Evolutionary conservation across 2,329 filamentous ascomycete genomes (phyloP), one percentile per base, ranked within the genome.

Genomic region (Sphaerulina vaccinii): DNA sequence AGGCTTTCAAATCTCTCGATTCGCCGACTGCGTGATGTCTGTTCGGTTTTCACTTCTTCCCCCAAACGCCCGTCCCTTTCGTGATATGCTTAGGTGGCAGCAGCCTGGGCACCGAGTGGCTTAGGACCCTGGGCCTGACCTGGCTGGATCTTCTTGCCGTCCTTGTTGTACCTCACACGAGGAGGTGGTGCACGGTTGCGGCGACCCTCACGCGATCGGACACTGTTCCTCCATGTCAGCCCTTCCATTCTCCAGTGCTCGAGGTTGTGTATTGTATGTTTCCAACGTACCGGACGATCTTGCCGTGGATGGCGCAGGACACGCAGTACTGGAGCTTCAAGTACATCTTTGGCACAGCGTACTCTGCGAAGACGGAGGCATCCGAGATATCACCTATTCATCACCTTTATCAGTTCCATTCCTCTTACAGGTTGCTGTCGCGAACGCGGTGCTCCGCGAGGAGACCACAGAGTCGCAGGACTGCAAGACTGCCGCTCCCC

Each of bases 301-400:
- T 99, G 85, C 93, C 93, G 85, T 99, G 93, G 68, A 99, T 99
- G 74, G 93, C 93, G 81, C 93, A 99, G 79, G 92, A 97, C 75
- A 99, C 93, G 79, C 93, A 99, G 90, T 99, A 99, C 84, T 99
- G 93, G 77, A 99, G 87, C 88, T 99, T 99, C 81, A 99, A 84
- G 89, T 99, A 99, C 95, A 99, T 99, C 89, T 99, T 99, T 80
- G 93, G 93, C 73, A 99, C 92, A 69, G 90, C 91, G 85, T 99
- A 99, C 83, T 99, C 93, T 72, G 88, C 78, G 81, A 97, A 99
- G 79, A 99, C 93, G 73, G 93, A 97, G 73, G 95, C 93, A 77
- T 99, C 93, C 67, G 91, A 96, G 82, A 99, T 99, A 90, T 99
- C 93, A 90, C 93, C 93, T 97, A 72, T 52, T 37, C 21, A 48